Evolutionary conservation across 768 basidiomycete genomes (phyloP).

Genomic region (Tylopilus cervinicoccineus): DNA sequence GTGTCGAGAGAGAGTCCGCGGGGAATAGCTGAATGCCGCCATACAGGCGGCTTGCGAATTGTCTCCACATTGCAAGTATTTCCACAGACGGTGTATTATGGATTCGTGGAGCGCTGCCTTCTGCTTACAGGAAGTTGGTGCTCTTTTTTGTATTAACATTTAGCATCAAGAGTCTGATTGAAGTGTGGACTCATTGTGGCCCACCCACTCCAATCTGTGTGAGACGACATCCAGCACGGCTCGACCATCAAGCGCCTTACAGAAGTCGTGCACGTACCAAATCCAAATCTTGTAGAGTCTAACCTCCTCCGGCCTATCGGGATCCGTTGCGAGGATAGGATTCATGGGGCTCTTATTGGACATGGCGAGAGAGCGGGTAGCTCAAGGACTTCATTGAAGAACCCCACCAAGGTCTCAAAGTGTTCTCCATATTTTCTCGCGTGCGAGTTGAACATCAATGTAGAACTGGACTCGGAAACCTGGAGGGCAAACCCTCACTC

Average conservation of each 20-base stretch:
- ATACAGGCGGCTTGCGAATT: neutral
- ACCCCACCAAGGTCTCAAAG: neutral
- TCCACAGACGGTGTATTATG: neutral
- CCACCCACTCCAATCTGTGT: neutral
- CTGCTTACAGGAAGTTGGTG: neutral
- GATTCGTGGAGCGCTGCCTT: neutral
- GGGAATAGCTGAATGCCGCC: neutral
- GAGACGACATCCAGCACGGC: neutral
- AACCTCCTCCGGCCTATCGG: neutral
- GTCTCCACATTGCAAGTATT: neutral
- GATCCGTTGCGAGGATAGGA: neutral
- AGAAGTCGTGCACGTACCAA: neutral
- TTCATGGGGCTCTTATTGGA: neutral
- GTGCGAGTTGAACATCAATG: neutral
- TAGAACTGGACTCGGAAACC: neutral
- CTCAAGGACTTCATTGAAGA: neutral
- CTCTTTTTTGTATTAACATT: neutral
- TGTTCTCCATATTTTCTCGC: neutral
- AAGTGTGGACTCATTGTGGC: fast-evolving
- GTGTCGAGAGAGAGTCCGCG: neutral
- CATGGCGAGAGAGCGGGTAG: neutral
- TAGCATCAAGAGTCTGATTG: neutral
- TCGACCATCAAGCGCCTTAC: neutral
- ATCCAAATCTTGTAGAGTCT: neutral
- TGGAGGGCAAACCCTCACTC: neutral